Base-by-base conservation (phyloP, 768 basidiomycete species). In the Phanerochaete carnosa region DNA sequence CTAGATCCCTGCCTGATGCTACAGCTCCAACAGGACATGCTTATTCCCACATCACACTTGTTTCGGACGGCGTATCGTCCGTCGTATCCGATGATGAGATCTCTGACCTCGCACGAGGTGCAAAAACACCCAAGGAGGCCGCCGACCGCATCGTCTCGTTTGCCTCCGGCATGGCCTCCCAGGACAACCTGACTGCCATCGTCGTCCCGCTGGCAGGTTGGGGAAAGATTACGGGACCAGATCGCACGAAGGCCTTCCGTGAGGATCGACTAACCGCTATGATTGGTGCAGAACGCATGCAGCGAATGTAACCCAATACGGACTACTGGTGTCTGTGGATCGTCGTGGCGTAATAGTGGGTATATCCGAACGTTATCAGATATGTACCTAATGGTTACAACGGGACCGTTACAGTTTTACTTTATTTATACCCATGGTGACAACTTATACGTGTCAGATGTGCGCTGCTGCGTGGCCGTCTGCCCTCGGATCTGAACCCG, bases 31-130 rank as follows among this genome's bases (percentile, higher is more conserved):
- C 66, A 95, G 95, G 92, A 55, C 72, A 78, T 9, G 86, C 92
- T 56, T 95, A 92, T 85, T 88, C 95, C 0, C 96, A 89, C 71
- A 80, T 95, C 66, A 82, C 95, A 29, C 79, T 96, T 15, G 79
- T 95, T n/a, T 95, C 95, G 11, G 97, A 99, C 72, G 97, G 97
- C 5, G 83, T 98, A 52, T 92, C 94, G 1, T 93, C 92, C 35
- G 83, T 92, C 49, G 80, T 97, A 45, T 95, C 95, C 0, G 95
- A 98, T 71, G 90, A 92, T 62, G 97, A 99, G 75, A 89, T 99
- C 62, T 86, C 92, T 32, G 97, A 98, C 72, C 85, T 99, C 46
- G 89, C 88, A 6, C 81, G 95, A 53, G 79, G 79, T 47, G 85
- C 89, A 7, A 70, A 75, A 9, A 83, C 87, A 66, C 96, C 96